These are phyloP conservation scores for Rutstroemia sp. DNA, from an alignment of 2,329 filamentous ascomycete genomes.

Conservation along the genomic window DNA sequence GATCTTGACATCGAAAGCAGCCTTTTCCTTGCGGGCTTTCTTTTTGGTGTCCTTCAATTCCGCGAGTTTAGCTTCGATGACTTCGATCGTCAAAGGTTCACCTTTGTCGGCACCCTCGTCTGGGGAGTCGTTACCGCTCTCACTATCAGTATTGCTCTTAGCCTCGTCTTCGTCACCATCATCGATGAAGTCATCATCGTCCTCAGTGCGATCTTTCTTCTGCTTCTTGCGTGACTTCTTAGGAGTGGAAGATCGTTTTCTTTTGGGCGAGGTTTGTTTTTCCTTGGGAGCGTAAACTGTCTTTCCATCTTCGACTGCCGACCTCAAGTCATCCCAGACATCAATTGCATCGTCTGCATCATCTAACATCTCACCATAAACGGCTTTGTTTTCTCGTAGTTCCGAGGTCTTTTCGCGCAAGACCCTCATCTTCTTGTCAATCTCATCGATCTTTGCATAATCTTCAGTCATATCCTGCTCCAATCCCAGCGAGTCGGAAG, in stretches of 20 bases:
- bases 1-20: constrained; percentile 29
- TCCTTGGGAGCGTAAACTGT: constrained; percentile 32
- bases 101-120: constrained; percentile 13
- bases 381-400: constrained; percentile 30
- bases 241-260: constrained; percentile 30
- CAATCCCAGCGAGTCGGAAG: constrained; percentile 31
- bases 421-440: constrained; percentile 10
- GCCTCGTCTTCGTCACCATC: constrained; percentile 21
- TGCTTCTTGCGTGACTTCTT: constrained; percentile 20
- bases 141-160: constrained; percentile 19
- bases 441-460: constrained; percentile 26
- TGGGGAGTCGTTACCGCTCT: constrained; percentile 1
- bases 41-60: constrained; percentile 38
- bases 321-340: constrained; percentile 35
- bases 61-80: constrained; percentile 36
- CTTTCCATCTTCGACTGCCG: constrained; percentile 34
- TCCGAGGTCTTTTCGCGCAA: constrained; percentile 20
- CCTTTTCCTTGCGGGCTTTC: constrained; percentile 29
- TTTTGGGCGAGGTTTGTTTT: constrained; percentile 31
- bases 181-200: constrained; percentile 27
- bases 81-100: constrained; percentile 33
- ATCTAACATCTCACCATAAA: constrained; percentile 30
- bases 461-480: constrained; percentile 32
- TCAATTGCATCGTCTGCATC: constrained; percentile 37
- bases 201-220: constrained; percentile 22